Conservation (phyloP, 108 stramenopile genomes). For the Fragilariopsis cylindrus region DNA sequence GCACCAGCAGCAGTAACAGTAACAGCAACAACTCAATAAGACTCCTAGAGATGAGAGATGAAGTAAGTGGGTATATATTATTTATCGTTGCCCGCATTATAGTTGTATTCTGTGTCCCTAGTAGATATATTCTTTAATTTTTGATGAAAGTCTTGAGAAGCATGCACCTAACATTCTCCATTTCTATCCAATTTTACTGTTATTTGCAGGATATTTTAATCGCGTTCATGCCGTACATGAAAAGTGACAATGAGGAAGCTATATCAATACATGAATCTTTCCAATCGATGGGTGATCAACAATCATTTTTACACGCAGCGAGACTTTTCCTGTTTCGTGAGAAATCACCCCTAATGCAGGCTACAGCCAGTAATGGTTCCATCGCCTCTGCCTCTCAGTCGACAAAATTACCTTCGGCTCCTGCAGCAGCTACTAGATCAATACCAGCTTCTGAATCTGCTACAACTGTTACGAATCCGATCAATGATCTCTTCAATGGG, state of each 20-base stretch:
- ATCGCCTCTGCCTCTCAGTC: not conserved
- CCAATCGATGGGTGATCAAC: conserved; percentile 50
- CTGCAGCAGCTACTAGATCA: not conserved
- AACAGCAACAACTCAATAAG: conserved; percentile 7
- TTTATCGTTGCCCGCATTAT: not conserved
- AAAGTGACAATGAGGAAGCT: conserved; percentile 57
- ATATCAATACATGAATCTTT: conserved; percentile 65
- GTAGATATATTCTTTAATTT: not conserved
- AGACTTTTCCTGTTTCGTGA: conserved; percentile 45
- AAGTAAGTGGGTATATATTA: conserved; percentile 26
- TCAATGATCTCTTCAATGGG: not conserved
- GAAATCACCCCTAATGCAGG: not conserved
- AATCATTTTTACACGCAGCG: conserved; percentile 59
- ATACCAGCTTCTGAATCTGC: conserved; percentile 1
- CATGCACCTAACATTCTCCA: not conserved
- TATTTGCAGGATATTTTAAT: conserved; percentile 59
- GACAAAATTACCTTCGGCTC: not conserved
- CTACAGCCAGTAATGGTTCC: not conserved
- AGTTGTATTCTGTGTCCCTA: not conserved
- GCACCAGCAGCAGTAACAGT: conserved; percentile 2
- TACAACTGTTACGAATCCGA: not conserved
- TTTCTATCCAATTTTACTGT: not conserved
- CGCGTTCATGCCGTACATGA: conserved; percentile 69
- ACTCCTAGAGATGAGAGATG: conserved; percentile 33
- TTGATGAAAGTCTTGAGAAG: not conserved